A percentile compares a stretch with the other conserved stretches of the same genome.
These are phyloP conservation scores for Aquilaria agallochum DNA, from an alignment of 441 rosid species.

Conservation along the genomic window DNA sequence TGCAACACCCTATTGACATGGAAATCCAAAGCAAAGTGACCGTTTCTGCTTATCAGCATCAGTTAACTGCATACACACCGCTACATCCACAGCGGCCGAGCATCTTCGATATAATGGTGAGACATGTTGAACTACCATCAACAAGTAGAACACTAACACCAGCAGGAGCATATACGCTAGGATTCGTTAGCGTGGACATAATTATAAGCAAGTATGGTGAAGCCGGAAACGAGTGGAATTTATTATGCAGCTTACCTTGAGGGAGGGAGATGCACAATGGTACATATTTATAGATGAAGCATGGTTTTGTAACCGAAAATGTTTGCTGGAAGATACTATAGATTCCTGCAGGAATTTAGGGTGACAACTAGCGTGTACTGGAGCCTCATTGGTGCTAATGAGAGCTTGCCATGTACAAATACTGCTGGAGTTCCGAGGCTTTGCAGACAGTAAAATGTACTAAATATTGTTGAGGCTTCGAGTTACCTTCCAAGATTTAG, in stretches of 20 bases:
- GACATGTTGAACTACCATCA: slow-evolving; percentile 34
- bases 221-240: no score
- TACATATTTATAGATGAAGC: no score
- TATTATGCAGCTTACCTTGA: no score
- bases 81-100: slow-evolving; percentile 28
- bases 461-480: not conserved
- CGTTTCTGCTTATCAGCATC: not conserved
- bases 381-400: no score
- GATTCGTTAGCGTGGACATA: no score
- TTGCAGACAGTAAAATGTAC: no score
- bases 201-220: no score
- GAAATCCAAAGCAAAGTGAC: not conserved
- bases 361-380: not conserved
- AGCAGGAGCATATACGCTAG: not conserved
- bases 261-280: no score
- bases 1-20: not conserved
- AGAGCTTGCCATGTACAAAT: slow-evolving; percentile 1
- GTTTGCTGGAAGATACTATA: no score
- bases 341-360: no score
- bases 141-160: slow-evolving; percentile 30
- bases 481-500: slow-evolving; percentile 5
- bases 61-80: slow-evolving; percentile 19
- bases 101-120: slow-evolving; percentile 32
- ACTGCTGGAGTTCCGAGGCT: no score
- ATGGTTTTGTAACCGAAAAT: no score